These are phyloP conservation scores for Oryza glumipatula DNA, from an alignment of 176 grass and related monocot genomes.

Conservation along the genomic window DNA sequence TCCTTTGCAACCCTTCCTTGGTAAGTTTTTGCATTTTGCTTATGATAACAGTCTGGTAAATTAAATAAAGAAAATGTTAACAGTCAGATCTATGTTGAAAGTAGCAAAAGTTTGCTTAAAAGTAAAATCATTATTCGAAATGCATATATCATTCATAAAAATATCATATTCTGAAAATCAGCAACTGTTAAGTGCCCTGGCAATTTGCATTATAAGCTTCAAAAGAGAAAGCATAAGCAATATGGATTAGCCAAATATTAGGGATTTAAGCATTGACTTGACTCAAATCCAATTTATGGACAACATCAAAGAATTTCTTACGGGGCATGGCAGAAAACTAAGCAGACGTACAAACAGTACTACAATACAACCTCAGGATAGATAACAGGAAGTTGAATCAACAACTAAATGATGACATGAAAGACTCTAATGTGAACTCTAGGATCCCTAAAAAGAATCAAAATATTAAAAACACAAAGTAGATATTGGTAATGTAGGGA, in stretches of 20 bases:
- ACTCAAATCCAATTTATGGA: neutral
- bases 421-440: conserved; percentile 23
- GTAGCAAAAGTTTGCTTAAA: neutral
- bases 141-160: conserved; percentile 13
- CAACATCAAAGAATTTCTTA: neutral
- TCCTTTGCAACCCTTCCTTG: conserved; percentile 94
- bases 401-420: conserved; percentile 28
- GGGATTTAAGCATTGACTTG: conserved; percentile 8
- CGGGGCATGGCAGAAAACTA: neutral
- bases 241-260: conserved; percentile 7
- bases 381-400: neutral
- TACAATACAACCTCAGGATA: neutral
- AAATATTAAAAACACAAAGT: conserved; percentile 11
- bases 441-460: neutral
- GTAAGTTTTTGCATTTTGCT: conserved; percentile 97
- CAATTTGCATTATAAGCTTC: conserved; percentile 18
- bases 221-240: neutral
- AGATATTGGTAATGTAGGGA: conserved; percentile 19
- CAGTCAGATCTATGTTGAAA: conserved; percentile 6
- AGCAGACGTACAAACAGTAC: neutral
- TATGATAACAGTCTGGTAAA: conserved; percentile 80
- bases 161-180: conserved; percentile 26
- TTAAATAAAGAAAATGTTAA: conserved; percentile 31
- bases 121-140: neutral
- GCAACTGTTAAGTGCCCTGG: neutral